These are phyloP conservation scores for Rhamnella rubrinervis DNA, from an alignment of 331 rosid genomes.

Conservation along the genomic window DNA sequence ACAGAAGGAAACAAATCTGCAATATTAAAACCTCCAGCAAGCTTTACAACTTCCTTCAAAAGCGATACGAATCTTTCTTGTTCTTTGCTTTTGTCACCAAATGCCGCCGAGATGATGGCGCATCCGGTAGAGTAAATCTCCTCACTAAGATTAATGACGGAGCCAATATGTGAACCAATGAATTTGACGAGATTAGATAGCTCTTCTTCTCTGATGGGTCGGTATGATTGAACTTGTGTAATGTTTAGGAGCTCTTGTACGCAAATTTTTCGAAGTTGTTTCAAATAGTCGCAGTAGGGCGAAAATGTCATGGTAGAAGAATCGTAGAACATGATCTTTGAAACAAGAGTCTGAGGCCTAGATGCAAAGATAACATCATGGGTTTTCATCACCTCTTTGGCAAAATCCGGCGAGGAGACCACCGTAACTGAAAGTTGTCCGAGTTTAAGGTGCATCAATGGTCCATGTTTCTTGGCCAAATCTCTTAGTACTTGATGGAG, in stretches of 20 bases:
- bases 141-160: slow-evolving; percentile 23
- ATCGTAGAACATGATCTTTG: slow-evolving; percentile 25
- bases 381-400: slow-evolving; percentile 40
- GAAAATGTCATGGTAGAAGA: slow-evolving; percentile 19
- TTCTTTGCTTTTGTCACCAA: slow-evolving; percentile 30
- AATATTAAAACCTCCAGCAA: slow-evolving; percentile 22
- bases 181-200: slow-evolving; percentile 8
- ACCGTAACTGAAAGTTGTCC: slow-evolving; percentile 38
- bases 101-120: slow-evolving; percentile 28
- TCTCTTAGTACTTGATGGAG: slow-evolving; percentile 31
- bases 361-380: slow-evolving; percentile 42
- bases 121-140: slow-evolving; percentile 2
- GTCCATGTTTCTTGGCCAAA: slow-evolving; percentile 36
- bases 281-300: slow-evolving; percentile 50
- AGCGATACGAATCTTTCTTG: slow-evolving; percentile 21
- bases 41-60: not conserved
- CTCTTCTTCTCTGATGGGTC: slow-evolving; percentile 34
- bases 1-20: slow-evolving; percentile 39
- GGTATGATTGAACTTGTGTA: slow-evolving; percentile 25
- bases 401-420: slow-evolving; percentile 41
- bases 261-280: slow-evolving; percentile 40
- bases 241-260: slow-evolving; percentile 33
- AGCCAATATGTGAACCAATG: slow-evolving; percentile 26
- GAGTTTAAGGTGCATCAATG: slow-evolving; percentile 41
- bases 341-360: slow-evolving; percentile 19